Evolutionary conservation across 2,329 filamentous ascomycete genomes (phyloP), one percentile per base, ranked within the genome.

Genomic region (Venturia nashicola): DNA sequence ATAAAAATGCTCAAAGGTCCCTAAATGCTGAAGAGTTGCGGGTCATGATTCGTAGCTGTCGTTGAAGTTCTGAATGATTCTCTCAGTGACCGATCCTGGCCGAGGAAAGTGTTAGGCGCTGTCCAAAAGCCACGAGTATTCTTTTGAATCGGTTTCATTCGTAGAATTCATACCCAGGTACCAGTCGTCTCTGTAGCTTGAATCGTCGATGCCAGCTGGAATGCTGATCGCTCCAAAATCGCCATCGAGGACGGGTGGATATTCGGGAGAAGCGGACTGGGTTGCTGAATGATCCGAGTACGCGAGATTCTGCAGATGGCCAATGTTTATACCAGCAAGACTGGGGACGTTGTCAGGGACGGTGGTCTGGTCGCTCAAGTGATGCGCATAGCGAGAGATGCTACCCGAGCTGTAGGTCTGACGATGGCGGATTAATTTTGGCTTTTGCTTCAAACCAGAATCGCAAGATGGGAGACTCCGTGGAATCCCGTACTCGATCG

Each of bases 401-500:
- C 61, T 48, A 6, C 54, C 62, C 18, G 44, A 55, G 55, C 54
- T 48, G 55, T 51, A 63, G 27, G 61, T 63, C 27, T 63, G 61
- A 9, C 61, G 61, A 59, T 63, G 61, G 27, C 48, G 61, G 12
- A 40, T 48, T 16, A 42, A 36, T 16, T 39, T 57, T 39, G 62
- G 27, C 55, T 48, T 64, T 20, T 20, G 36, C 62, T 61, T 59
- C 34, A 46, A 16, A 27, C 54, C 43, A 39, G 54, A 34, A 23
- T 61, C 57, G 27, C 11, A 59, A 70, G 1, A 61, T 8, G 0
- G 46, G 55, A 6, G 71, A 71, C 14, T 75, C 12, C 34, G 42
- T 18, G 46, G 46, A 11, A 57, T n/a, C 18, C 48, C 67, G 63
- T 72, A 75, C 60, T 76, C 70, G 0, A 71, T 71, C 63, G 73